phyloP scores from a whole-genome alignment of 345 rosid species.

The Eucalyptus curtisii region DNA sequence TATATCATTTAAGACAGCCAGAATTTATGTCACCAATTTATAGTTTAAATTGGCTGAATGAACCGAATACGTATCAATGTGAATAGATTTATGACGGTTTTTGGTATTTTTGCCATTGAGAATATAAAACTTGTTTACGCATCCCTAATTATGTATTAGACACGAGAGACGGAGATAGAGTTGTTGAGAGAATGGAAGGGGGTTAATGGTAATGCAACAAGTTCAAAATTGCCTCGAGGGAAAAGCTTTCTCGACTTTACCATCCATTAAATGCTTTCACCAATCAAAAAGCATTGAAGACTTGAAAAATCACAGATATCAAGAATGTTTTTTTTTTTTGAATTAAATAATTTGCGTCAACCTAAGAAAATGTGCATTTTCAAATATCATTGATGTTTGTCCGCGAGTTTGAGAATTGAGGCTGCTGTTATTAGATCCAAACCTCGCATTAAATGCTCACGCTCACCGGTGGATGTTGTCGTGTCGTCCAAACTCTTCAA shows the following conservation, averaged over 20 bases:
- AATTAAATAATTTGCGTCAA: not conserved
- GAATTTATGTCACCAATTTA: too few relatives aligned
- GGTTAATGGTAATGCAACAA: not conserved
- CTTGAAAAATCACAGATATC: not conserved
- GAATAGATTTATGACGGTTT: too few relatives aligned
- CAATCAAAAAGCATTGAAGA: not conserved
- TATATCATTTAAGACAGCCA: rapidly evolving
- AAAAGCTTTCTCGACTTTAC: not conserved
- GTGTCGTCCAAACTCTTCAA: not conserved
- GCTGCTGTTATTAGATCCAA: not conserved
- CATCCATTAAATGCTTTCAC: not conserved
- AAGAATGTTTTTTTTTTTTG: not conserved
- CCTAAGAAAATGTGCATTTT: not conserved
- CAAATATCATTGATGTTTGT: not conserved
- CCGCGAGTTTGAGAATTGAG: not conserved
- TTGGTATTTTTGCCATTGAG: not conserved
- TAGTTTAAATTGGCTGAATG: not conserved
- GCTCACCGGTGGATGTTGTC: not conserved
- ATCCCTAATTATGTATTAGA: not conserved
- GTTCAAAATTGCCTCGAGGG: not conserved
- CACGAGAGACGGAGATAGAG: not conserved
- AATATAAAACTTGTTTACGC: not conserved
- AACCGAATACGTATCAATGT: too few relatives aligned
- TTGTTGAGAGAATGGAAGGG: not conserved
- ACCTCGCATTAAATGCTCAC: not conserved